Conservation (phyloP, 176 grass and related monocot genomes). For the Aegilops sharonensis region DNA sequence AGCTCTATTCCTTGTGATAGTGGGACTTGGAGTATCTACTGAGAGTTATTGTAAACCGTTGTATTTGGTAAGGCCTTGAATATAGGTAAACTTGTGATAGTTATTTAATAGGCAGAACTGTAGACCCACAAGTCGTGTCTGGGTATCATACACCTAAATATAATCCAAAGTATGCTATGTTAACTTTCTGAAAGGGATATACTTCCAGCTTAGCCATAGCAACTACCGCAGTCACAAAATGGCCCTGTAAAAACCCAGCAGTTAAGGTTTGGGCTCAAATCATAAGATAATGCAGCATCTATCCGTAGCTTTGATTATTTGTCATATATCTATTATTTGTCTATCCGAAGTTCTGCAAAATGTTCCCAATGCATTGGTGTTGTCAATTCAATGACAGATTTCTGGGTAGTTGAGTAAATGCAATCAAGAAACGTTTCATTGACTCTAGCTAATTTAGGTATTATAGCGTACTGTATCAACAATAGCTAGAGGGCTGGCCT, state of each 20-base stretch:
- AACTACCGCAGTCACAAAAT: slow-evolving; percentile 11
- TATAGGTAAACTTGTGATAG: slow-evolving; percentile 3
- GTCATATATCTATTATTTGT: not conserved
- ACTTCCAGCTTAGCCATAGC: slow-evolving; percentile 19
- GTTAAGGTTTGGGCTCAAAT: slow-evolving; percentile 24
- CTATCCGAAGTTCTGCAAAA: not conserved
- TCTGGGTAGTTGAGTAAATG: not conserved
- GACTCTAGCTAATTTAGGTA: too few relatives aligned
- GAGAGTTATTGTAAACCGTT: not conserved
- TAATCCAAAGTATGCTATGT: not conserved
- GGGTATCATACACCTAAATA: not conserved
- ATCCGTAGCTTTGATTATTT: slow-evolving; percentile 3
- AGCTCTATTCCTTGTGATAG: not conserved
- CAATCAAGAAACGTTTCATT: not conserved
- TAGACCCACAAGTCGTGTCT: not conserved
- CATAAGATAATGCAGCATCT: slow-evolving; percentile 11
- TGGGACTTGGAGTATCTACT: not conserved
- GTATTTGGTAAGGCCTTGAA: slow-evolving; percentile 4
- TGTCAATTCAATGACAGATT: not conserved
- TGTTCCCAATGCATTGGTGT: slow-evolving; percentile 5
- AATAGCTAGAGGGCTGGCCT: too few relatives aligned
- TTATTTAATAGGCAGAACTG: not conserved
- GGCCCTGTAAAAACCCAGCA: not conserved
- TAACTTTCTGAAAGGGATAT: slow-evolving; percentile 10
- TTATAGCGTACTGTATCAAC: too few relatives aligned